phyloP scores from a whole-genome alignment of 345 rosid genomes.

The Durio zibethinus region DNA sequence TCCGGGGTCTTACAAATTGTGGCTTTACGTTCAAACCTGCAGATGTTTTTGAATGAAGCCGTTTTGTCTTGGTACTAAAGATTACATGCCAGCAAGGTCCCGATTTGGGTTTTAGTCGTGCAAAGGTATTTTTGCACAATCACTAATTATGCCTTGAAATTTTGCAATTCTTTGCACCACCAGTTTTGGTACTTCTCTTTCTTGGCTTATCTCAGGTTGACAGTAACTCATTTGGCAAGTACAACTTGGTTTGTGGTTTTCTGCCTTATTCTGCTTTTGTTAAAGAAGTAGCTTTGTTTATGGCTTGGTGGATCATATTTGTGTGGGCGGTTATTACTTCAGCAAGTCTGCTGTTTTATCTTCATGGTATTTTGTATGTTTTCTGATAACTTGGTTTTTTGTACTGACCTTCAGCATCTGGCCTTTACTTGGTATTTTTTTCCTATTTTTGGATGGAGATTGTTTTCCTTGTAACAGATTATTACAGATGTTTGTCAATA shows the following conservation, averaged over 20 bases:
- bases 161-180: slow-evolving; percentile 67
- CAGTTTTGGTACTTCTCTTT: slow-evolving; percentile 56
- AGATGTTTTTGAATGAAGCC: slow-evolving; percentile 90
- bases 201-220: slow-evolving; percentile 64
- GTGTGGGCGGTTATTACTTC: slow-evolving; percentile 49
- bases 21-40: slow-evolving; percentile 68
- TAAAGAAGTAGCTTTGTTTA: slow-evolving; percentile 46
- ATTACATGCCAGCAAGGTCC: slow-evolving; percentile 77
- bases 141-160: slow-evolving; percentile 73
- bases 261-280: slow-evolving; percentile 52
- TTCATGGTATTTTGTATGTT: background rate
- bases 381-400: slow-evolving; percentile 15
- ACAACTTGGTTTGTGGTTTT: slow-evolving; percentile 40
- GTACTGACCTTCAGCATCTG: background rate
- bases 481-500: background rate
- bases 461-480: background rate
- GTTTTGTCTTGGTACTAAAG: slow-evolving; percentile 87
- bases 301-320: slow-evolving; percentile 88
- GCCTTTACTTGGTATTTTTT: background rate
- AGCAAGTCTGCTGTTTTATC: background rate
- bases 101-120: slow-evolving; percentile 91
- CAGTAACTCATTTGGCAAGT: slow-evolving; percentile 35
- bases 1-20: slow-evolving; percentile 57
- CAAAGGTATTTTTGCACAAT: slow-evolving; percentile 86
- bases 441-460: background rate